A percentile compares a stretch with the other conserved stretches of the same genome.
Conservation (phyloP, 176 grass and related monocot genomes). For the Oryza brachyantha region DNA sequence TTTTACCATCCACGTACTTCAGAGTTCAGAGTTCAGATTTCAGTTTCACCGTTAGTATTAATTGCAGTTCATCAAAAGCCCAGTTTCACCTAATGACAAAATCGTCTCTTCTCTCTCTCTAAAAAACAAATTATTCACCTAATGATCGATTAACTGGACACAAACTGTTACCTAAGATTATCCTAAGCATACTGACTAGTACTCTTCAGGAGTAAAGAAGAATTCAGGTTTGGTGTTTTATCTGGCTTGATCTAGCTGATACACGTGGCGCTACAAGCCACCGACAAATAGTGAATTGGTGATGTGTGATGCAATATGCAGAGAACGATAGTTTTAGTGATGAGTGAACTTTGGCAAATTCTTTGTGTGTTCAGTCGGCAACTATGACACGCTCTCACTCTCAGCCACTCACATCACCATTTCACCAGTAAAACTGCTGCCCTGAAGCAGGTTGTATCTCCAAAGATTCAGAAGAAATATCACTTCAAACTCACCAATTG, state of each 20-base stretch:
- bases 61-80: neutral
- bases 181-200: neutral
- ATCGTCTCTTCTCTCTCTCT: too few relatives aligned
- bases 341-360: neutral
- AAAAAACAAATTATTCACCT: neutral
- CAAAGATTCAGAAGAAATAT: neutral
- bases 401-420: neutral
- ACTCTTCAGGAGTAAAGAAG: neutral
- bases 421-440: neutral
- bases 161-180: neutral
- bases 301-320: neutral
- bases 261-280: neutral
- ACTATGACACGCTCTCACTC: neutral
- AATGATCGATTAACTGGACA: neutral
- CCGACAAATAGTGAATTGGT: conserved; percentile 23
- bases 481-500: neutral
- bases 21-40: neutral
- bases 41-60: neutral
- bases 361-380: neutral
- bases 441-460: neutral
- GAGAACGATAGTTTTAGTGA: neutral
- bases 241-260: neutral
- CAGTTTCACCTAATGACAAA: neutral
- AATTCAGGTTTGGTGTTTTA: neutral
- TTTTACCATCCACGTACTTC: neutral